These are phyloP conservation scores for Neurospora tetrasperma DNA, from an alignment of 495 filamentous ascomycete species.

Conservation along the genomic window DNA sequence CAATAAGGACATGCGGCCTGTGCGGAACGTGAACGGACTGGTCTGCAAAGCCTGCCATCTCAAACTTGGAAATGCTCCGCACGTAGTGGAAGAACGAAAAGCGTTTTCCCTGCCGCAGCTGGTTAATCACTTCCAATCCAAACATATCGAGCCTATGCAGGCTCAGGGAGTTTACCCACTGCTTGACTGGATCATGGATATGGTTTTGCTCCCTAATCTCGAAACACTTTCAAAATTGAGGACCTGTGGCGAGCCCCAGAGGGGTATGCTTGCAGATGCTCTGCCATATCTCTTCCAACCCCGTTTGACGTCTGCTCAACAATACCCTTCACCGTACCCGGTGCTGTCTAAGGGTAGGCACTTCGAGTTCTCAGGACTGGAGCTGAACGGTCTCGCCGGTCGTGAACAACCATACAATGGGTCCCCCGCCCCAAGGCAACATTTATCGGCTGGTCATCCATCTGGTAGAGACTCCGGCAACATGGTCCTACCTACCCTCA, in stretches of 20 bases:
- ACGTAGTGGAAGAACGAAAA: constrained; percentile 33
- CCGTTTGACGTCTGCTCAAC: background rate
- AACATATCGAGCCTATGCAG: constrained; percentile 39
- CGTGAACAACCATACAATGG: background rate
- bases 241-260: constrained; percentile 42
- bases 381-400: background rate
- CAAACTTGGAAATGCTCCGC: constrained; percentile 22
- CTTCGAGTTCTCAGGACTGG: background rate
- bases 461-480: background rate
- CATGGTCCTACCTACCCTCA: background rate
- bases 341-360: background rate
- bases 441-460: background rate
- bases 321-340: background rate
- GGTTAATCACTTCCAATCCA: constrained; percentile 55
- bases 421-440: background rate
- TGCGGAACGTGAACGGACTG: constrained; percentile 55
- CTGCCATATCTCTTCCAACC: constrained; percentile 35
- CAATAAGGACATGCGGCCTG: constrained; percentile 52
- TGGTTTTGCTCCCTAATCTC: constrained; percentile 57
- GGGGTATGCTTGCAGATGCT: constrained; percentile 46
- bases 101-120: constrained; percentile 51
- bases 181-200: constrained; percentile 56
- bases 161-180: constrained; percentile 5
- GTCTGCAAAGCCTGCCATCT: constrained; percentile 51
- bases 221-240: constrained; percentile 37